A percentile compares a stretch with the other conserved stretches of the same genome.
Conservation (phyloP, 768 basidiomycete genomes). For the Pleurotus citrinopileatus region DNA sequence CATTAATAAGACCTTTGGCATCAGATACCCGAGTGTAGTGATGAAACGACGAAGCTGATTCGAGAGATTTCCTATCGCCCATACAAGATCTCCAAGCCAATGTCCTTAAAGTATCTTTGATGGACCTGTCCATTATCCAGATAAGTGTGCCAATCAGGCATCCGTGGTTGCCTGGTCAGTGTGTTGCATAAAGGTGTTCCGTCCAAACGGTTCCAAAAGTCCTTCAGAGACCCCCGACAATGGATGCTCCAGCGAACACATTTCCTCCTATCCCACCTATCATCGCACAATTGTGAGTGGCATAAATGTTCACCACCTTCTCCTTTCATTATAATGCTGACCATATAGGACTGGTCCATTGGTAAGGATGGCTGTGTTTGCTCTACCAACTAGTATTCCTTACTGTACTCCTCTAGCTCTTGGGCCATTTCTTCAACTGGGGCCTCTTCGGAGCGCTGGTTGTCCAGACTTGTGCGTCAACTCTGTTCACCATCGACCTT, state of each 20-base stretch:
- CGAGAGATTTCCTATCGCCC: no score
- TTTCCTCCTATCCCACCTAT: not conserved
- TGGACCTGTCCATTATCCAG: no score
- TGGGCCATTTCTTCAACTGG: slow-evolving; percentile 20
- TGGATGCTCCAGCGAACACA: not conserved
- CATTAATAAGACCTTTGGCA: no score
- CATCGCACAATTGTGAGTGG: not conserved
- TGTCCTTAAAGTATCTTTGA: no score
- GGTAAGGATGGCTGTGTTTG: not conserved
- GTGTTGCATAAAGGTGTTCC: no score
- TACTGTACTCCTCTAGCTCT: slow-evolving; percentile 8
- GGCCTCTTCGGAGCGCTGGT: slow-evolving; percentile 17
- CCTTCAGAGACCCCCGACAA: no score
- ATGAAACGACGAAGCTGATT: no score
- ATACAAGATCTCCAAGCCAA: no score
- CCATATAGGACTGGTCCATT: not conserved
- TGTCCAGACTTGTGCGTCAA: slow-evolving; percentile 24
- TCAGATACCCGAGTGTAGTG: no score
- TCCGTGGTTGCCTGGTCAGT: no score
- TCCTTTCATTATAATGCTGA: not conserved
- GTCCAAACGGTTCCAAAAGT: no score
- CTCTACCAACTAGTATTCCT: not conserved
- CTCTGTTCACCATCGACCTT: not conserved
- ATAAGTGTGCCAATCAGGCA: no score
- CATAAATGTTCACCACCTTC: not conserved